Conservation (phyloP, 148 eudicot species). For the Cornus florida region DNA sequence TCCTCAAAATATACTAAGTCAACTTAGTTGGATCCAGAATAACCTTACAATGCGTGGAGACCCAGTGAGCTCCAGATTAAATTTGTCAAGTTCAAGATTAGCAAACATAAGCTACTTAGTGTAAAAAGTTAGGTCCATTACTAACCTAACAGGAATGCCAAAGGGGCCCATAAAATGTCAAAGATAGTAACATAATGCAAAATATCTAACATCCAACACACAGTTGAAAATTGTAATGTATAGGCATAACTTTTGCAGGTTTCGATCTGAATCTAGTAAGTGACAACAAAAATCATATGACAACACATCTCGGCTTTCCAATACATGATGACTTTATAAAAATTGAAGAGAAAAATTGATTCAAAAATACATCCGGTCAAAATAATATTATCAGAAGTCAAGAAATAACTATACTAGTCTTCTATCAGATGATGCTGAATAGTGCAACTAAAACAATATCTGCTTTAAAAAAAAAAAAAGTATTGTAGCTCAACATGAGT, state of each 20-base stretch:
- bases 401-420: neutral
- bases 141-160: conserved; percentile 68
- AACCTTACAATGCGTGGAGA: neutral
- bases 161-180: conserved; percentile 72
- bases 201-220: neutral
- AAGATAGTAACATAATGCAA: conserved; percentile 22
- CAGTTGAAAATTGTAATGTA: neutral
- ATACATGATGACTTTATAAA: neutral
- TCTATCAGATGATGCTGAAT: neutral
- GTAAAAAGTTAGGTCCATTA: conserved; percentile 10
- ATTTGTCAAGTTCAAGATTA: neutral
- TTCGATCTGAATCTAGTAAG: neutral
- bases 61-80: neutral
- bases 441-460: too few relatives aligned
- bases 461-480: neutral
- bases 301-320: neutral
- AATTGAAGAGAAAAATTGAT: neutral
- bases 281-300: neutral
- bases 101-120: neutral
- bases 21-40: neutral
- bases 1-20: conserved; percentile 1
- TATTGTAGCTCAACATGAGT: neutral
- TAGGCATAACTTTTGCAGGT: neutral
- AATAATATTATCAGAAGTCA: neutral
- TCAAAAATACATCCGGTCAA: neutral